A percentile compares a stretch with the other conserved stretches of the same genome.
Conservation (phyloP, 106 monocot species). For the Vanilla planifolia region DNA sequence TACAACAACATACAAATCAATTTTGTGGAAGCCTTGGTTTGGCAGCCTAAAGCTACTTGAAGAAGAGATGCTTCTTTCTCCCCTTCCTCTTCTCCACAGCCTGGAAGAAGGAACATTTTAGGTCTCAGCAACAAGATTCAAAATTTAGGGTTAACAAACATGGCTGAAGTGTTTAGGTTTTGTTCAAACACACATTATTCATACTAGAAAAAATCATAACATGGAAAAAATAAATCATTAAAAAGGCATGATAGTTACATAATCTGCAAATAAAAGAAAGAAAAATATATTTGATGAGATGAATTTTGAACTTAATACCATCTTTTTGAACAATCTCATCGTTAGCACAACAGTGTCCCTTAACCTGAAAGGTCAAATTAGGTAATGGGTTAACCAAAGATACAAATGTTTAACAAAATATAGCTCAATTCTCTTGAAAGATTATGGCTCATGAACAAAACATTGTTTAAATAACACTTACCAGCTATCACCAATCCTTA, state of each 20-base stretch:
- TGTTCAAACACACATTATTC: too few species aligned
- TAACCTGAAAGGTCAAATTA: conserved; percentile 14
- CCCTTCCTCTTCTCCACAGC: conserved; percentile 16
- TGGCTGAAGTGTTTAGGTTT: too few species aligned
- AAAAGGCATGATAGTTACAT: neutral
- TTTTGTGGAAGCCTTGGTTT: too few species aligned
- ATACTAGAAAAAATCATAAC: neutral
- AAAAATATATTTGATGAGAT: conserved; percentile 1
- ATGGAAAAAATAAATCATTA: neutral
- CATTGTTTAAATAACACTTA: too few species aligned
- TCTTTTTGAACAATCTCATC: conserved; percentile 29
- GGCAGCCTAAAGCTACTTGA: too few species aligned
- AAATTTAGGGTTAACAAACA: too few species aligned
- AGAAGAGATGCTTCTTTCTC: conserved; percentile 10
- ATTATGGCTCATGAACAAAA: too few species aligned
- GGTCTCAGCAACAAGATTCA: neutral
- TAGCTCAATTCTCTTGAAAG: too few species aligned
- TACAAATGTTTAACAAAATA: neutral
- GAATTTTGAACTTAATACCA: conserved; percentile 14
- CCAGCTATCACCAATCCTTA: conserved; percentile 22
- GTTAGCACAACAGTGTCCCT: conserved; percentile 26
- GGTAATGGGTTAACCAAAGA: neutral
- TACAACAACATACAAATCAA: too few species aligned
- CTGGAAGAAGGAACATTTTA: conserved; percentile 4
- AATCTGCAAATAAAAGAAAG: neutral